Evolutionary conservation across 192 early-diverging fungal species (phyloP).

Genomic region (Mortierella alpina): DNA sequence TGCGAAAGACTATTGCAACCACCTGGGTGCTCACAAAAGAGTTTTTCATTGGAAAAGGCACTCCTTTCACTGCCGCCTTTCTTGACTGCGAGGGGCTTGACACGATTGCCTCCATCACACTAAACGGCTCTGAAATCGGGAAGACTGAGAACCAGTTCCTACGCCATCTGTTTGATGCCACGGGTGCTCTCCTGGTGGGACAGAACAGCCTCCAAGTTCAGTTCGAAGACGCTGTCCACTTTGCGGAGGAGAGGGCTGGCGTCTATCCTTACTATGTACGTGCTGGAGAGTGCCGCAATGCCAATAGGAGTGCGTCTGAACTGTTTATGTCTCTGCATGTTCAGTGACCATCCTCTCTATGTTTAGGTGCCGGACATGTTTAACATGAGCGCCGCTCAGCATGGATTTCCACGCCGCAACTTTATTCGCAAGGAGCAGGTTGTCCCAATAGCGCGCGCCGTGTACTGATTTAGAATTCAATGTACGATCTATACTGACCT

Average conservation of each 20-base stretch:
- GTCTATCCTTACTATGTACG: slow-evolving; percentile 43
- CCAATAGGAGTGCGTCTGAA: too few species aligned
- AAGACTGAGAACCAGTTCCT: slow-evolving; percentile 64
- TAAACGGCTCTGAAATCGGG: slow-evolving; percentile 56
- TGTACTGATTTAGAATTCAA: neutral
- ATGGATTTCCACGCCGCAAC: slow-evolving; percentile 42
- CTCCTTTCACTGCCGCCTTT: neutral
- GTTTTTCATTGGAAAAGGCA: slow-evolving; percentile 6
- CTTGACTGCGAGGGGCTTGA: slow-evolving; percentile 63
- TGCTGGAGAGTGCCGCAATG: too few species aligned
- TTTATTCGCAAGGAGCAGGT: slow-evolving; percentile 48
- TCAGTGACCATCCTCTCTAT: neutral
- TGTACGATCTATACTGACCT: neutral
- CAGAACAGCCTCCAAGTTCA: slow-evolving; percentile 35
- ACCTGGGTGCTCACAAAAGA: slow-evolving; percentile 17
- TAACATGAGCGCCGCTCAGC: slow-evolving; percentile 46
- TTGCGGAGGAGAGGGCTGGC: slow-evolving; percentile 21
- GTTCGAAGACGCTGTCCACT: slow-evolving; percentile 45
- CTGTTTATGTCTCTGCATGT: too few species aligned
- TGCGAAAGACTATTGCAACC: slow-evolving; percentile 15
- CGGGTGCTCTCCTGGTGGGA: slow-evolving; percentile 14
- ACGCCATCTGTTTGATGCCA: slow-evolving; percentile 44
- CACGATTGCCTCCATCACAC: slow-evolving; percentile 55
- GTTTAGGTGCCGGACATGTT: slow-evolving; percentile 48
- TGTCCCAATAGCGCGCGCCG: too few species aligned